A percentile compares a stretch with the other conserved stretches of the same genome.
phyloP scores from a whole-genome alignment of 83 land plant species.

The Picea mariana region DNA sequence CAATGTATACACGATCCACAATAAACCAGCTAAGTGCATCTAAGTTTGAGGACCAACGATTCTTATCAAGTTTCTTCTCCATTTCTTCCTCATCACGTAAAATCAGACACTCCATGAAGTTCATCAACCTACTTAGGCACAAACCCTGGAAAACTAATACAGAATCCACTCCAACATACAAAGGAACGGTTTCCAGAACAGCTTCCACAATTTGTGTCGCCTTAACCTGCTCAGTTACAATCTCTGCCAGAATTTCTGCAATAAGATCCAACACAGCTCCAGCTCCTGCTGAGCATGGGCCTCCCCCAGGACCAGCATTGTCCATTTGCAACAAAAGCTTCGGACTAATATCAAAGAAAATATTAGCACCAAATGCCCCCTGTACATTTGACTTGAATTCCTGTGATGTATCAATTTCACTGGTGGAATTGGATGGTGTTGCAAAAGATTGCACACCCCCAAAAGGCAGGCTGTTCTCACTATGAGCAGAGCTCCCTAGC shows the following conservation, averaged over 20 bases:
- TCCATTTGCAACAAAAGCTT: constrained; percentile 78
- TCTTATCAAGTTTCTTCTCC: constrained; percentile 90
- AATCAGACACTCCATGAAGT: constrained; percentile 86
- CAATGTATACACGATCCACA: constrained; percentile 98
- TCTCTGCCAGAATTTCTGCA: constrained; percentile 92
- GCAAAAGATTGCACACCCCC: constrained; percentile 23
- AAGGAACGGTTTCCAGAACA: constrained; percentile 83
- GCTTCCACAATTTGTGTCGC: constrained; percentile 67
- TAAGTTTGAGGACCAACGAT: constrained; percentile 85
- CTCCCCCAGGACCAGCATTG: constrained; percentile 86
- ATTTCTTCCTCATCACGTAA: constrained; percentile 95
- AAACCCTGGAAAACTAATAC: constrained; percentile 89
- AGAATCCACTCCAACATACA: constrained; percentile 72
- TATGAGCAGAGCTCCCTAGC: constrained; percentile 40
- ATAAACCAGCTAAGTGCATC: constrained; percentile 85
- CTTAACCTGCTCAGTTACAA: constrained; percentile 82
- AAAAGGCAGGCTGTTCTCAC: constrained; percentile 28
- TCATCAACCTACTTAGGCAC: constrained; percentile 90
- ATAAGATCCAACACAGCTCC: constrained; percentile 92
- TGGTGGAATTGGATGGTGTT: constrained; percentile 47
- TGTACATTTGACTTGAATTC: constrained; percentile 40
- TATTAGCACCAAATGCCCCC: constrained; percentile 27
- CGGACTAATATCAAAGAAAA: constrained; percentile 46
- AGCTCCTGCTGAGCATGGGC: constrained; percentile 91
- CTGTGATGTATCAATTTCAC: constrained; percentile 41